Conservation (phyloP, 208 protist species). For the Trypanosoma rangeli region DNA sequence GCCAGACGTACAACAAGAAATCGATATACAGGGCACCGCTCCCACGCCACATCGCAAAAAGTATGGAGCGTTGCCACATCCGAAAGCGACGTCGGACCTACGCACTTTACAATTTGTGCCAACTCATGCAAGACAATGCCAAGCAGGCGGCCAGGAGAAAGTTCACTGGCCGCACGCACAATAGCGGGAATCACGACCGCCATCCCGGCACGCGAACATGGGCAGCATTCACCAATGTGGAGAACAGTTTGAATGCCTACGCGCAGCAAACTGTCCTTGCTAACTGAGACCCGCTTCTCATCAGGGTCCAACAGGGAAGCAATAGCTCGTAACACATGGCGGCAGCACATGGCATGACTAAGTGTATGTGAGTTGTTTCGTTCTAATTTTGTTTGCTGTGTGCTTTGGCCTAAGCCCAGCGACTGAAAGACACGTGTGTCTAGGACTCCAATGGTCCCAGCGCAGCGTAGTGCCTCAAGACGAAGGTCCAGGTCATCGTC, state of each 20-base stretch:
- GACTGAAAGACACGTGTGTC: constrained; percentile 79
- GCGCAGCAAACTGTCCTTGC: constrained; percentile 56
- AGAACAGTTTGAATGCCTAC: constrained; percentile 73
- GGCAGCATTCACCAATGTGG: constrained; percentile 69
- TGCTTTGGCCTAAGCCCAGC: constrained; percentile 28
- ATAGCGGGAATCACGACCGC: constrained; percentile 56
- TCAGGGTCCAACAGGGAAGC: constrained; percentile 55
- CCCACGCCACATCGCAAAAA: constrained; percentile 73
- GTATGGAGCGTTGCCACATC: constrained; percentile 47
- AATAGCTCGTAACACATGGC: constrained; percentile 60
- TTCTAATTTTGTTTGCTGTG: constrained; percentile 37
- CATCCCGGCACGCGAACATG: constrained; percentile 65
- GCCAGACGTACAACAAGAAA: constrained; percentile 81
- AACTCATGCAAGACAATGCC: constrained; percentile 71
- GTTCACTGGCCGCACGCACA: constrained; percentile 51
- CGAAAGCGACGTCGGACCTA: constrained; percentile 42
- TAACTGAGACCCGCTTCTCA: constrained; percentile 35
- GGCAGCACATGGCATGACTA: constrained; percentile 71
- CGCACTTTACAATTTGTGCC: constrained; percentile 66
- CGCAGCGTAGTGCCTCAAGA: constrained; percentile 75
- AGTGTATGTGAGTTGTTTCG: constrained; percentile 18
- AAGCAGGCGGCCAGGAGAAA: constrained; percentile 47
- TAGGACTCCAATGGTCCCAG: constrained; percentile 77
- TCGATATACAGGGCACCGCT: constrained; percentile 49
- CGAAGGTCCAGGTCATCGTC: constrained; percentile 76